phyloP scores from a whole-genome alignment of 768 basidiomycete species.

The Gloeopeniophorella convolvens region DNA sequence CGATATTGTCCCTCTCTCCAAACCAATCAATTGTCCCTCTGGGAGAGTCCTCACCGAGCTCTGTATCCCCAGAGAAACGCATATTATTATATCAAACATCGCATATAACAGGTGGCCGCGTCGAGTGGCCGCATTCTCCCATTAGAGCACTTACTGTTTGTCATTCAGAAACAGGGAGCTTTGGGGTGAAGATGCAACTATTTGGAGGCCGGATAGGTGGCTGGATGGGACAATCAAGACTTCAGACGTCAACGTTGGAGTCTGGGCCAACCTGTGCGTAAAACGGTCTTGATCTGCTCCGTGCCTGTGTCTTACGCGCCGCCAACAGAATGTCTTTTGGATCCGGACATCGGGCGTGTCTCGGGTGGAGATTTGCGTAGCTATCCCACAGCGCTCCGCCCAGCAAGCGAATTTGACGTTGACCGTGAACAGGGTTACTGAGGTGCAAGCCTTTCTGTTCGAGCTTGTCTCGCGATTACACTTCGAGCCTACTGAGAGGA shows the following conservation, averaged over 20 bases:
- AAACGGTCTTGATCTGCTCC: neutral
- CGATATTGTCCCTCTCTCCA: conserved; percentile 22
- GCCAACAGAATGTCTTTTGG: conserved; percentile 13
- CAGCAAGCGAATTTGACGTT: neutral
- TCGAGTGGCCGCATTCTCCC: neutral
- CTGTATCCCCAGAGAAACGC: neutral
- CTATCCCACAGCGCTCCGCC: neutral
- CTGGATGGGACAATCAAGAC: conserved; percentile 9
- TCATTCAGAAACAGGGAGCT: conserved; percentile 5
- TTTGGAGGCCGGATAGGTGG: conserved; percentile 15
- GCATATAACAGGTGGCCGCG: conserved; percentile 11
- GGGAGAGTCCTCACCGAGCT: conserved; percentile 2
- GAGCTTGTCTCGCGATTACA: conserved; percentile 50
- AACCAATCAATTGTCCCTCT: neutral
- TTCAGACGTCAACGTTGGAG: neutral
- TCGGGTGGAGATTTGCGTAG: conserved; percentile 16
- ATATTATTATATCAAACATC: conserved; percentile 9
- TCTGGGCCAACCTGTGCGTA: conserved; percentile 9
- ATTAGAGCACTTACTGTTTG: neutral
- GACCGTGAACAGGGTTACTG: conserved; percentile 27
- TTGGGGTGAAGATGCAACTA: conserved; percentile 12
- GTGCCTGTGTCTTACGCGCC: neutral
- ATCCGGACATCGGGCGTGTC: conserved; percentile 11
- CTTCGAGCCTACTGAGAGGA: conserved; percentile 32
- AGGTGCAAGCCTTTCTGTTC: conserved; percentile 54